Conservation (phyloP, 2,329 filamentous ascomycete species). For the Paraconiothyrium sp. region DNA sequence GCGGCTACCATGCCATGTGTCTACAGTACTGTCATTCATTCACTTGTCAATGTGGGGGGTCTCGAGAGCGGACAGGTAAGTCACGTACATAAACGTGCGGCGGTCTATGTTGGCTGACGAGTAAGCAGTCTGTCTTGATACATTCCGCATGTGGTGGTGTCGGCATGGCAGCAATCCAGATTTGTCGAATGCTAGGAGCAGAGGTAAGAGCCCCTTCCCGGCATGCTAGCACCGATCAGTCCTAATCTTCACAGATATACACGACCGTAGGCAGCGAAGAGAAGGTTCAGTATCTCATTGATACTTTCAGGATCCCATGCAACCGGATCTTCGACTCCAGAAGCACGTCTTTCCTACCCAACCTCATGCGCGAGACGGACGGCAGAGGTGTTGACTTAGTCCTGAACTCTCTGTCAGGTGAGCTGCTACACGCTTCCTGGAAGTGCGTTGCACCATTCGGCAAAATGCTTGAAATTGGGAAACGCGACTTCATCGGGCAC, state of each 20-base stretch:
- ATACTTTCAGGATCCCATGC: constrained; percentile 32
- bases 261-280: constrained; percentile 37
- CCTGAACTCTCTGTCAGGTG: constrained; percentile 38
- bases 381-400: constrained; percentile 41
- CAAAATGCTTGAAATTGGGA: constrained; percentile 23
- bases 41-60: background rate
- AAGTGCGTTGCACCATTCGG: constrained; percentile 50
- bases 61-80: constrained; percentile 3
- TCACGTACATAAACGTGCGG: too few species aligned
- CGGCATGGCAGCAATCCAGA: constrained; percentile 41
- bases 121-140: background rate
- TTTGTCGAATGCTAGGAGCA: constrained; percentile 35
- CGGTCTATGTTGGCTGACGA: background rate
- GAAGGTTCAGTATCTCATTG: constrained; percentile 36
- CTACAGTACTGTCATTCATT: background rate
- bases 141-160: constrained; percentile 38
- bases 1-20: background rate
- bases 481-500: constrained; percentile 17
- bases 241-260: constrained; percentile 18
- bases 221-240: too few species aligned
- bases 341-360: constrained; percentile 31
- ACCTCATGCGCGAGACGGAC: constrained; percentile 29
- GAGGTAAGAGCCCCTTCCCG: background rate
- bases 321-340: constrained; percentile 41
- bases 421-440: constrained; percentile 51